These are phyloP conservation scores for Hymenoscyphus albidus DNA, from an alignment of 2,329 filamentous ascomycete genomes.

Conservation along the genomic window DNA sequence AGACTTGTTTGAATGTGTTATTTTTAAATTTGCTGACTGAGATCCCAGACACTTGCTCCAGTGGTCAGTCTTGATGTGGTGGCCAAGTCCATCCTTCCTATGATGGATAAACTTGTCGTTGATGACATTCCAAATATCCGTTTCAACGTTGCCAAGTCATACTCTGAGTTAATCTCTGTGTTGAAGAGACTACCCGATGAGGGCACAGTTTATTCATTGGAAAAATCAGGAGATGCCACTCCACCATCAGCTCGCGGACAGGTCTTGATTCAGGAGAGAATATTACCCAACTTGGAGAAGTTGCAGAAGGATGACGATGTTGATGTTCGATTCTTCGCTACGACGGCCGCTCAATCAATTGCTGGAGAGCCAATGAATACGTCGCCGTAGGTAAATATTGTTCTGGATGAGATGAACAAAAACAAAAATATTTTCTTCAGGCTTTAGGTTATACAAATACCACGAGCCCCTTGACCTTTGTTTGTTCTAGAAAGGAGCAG, in stretches of 20 bases:
- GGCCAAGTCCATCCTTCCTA: constrained; percentile 86
- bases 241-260: constrained; percentile 66
- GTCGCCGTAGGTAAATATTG: constrained; percentile 39
- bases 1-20: constrained; percentile 39
- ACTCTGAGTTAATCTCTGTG: constrained; percentile 83
- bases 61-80: constrained; percentile 94
- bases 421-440: constrained; percentile 9
- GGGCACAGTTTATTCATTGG: constrained; percentile 78
- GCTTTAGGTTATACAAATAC: constrained; percentile 25
- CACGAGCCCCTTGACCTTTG: constrained; percentile 26
- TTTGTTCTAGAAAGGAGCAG: constrained; percentile 33
- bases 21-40: constrained; percentile 26
- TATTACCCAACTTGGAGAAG: constrained; percentile 88
- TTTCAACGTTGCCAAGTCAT: constrained; percentile 99
- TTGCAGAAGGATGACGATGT: constrained; percentile 96
- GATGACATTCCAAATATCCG: constrained; percentile 99
- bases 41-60: constrained; percentile 76
- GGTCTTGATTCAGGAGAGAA: constrained; percentile 78
- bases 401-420: constrained; percentile 15
- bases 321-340: constrained; percentile 96
- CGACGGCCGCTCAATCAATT: constrained; percentile 65
- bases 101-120: constrained; percentile 87
- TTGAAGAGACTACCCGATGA: constrained; percentile 85
- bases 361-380: constrained; percentile 52
- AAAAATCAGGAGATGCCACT: constrained; percentile 66